These are phyloP conservation scores for Rhizomucor miehei DNA, from an alignment of 371 early-diverging fungal species.

Conservation along the genomic window DNA sequence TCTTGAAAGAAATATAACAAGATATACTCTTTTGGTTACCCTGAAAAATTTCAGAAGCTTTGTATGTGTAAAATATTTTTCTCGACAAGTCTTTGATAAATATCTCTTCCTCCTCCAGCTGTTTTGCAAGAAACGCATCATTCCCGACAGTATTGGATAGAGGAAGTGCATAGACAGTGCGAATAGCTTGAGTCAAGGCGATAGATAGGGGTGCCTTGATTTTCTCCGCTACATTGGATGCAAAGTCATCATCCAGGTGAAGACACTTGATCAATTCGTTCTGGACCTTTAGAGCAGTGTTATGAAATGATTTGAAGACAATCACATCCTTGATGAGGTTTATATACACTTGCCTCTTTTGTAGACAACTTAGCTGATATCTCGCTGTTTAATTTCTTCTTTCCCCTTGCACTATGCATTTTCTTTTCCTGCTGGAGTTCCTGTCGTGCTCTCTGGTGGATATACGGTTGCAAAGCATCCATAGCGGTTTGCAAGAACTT, in stretches of 20 bases:
- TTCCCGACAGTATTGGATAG: not conserved
- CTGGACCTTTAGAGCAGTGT: no score
- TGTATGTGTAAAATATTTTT: slow-evolving; percentile 7
- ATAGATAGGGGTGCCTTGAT: slow-evolving; percentile 15
- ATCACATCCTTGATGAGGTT: no score
- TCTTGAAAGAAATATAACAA: not conserved
- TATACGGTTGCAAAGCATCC: slow-evolving; percentile 6
- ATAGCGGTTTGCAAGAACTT: slow-evolving; percentile 11
- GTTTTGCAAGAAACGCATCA: not conserved
- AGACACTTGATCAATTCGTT: not conserved
- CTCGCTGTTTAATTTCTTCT: slow-evolving; percentile 9
- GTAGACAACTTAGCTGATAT: not conserved
- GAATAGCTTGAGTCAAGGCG: slow-evolving; percentile 10
- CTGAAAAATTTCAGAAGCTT: slow-evolving; percentile 11
- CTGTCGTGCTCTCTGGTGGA: slow-evolving; percentile 12
- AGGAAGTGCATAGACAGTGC: slow-evolving; percentile 14
- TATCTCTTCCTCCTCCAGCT: not conserved
- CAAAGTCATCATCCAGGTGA: slow-evolving; percentile 10
- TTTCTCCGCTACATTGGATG: slow-evolving; percentile 4
- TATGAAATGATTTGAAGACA: no score
- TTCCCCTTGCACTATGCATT: slow-evolving; percentile 15
- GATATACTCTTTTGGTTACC: slow-evolving; percentile 8
- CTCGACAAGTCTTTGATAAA: not conserved
- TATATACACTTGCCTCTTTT: no score
- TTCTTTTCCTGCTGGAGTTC: slow-evolving; percentile 17